Base-by-base conservation (phyloP, 2,329 filamentous ascomycete species). In the Biscogniauxia mediterranea region DNA sequence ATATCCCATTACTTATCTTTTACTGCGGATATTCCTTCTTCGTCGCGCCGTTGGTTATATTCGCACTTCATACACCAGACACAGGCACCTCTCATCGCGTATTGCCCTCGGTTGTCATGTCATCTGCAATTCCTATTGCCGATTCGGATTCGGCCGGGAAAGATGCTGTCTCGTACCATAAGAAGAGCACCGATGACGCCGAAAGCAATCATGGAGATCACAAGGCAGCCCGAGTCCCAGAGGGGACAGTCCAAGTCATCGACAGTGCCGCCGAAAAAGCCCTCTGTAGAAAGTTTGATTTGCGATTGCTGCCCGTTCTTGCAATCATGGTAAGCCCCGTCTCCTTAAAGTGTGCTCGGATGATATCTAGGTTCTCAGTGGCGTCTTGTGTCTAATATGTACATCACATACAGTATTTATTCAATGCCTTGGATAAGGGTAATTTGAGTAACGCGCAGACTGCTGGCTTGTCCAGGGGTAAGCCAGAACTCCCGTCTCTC, bases 371-470 rank as follows among this genome's bases (percentile, higher is more conserved):
- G 51, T 49, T n/a, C 49, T 21, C 20, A 21, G 8, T 38, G 42
- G 9, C 50, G 15, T 20, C 21, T 19, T 52, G 2, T 52, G 20
- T 58, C 28, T 32, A 32, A 32, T 32, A 32, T 32, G 11, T 32
- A 23, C 23, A 23, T 23, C 23, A 23, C 23, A 23, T 32, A 32
- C 28, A 70, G 74, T 75, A 80, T 63, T 71, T 80, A 4, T 79
- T 79, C 72, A 80, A 80, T 65, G 75, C 78, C 5, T 75, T 83
- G 38, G 81, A 83, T 62, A 83, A 83, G 66, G 76, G 77, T 46
- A 83, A 83, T 64, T 68, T 83, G 49, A 81, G 83, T 56, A 87
- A 87, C 69, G 84, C 84, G 2, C 77, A 87, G 70, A 87, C 85
- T 0, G 82, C 78, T 57, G 80, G 80, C 0, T 73, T 86, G 13